Evolutionary conservation across 2,329 filamentous ascomycete genomes (phyloP), one percentile per base, ranked within the genome.

Genomic region (Iodosphaeria phyllophila): DNA sequence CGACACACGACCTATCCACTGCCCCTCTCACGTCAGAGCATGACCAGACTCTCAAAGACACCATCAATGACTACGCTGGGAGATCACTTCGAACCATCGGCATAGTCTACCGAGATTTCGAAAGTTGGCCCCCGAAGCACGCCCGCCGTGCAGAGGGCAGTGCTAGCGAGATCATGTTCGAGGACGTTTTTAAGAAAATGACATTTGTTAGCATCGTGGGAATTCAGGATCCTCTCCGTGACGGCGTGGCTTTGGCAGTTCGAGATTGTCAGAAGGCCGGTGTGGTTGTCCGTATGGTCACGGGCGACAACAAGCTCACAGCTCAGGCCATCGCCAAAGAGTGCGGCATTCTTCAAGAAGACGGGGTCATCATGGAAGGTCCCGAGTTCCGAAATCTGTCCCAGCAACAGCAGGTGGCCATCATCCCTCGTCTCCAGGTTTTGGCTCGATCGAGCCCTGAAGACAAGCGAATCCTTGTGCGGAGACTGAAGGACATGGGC

Each of bases 51-150:
- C 44, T 92, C 33, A 64, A 66, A 34, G 52, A 59, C 13, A 57
- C 82, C 23, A 91, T 92, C 36, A 68, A 73, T 32, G 64, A 60
- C 23, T 92, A 92, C 43, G 83, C 83, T 7, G 69, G 65, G 14
- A 64, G 74, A 11, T 91, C 82, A 6, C 60, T 92, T 16, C 69
- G 83, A 33, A 91, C 83, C 2, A 91, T 92, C 36, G 79, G 74
- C 21, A 64, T 92, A 33, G 60, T 82, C 26, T 91, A 82, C 50
- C 74, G 72, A 28, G 83, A 92, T 38, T 92, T 89, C 35, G 66
- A 78, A 13, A 64, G 66, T 26, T 92, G 83, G 83, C 83, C 84
- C 16, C 82, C 82, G 4, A 64, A 57, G 31, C 60, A 63, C 23
- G 64, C 61, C 10, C 65, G 54, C 24, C 56, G 53, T 4, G 45